These are phyloP conservation scores for Fusarium buharicum DNA, from an alignment of 2,329 filamentous ascomycete genomes.

Conservation along the genomic window DNA sequence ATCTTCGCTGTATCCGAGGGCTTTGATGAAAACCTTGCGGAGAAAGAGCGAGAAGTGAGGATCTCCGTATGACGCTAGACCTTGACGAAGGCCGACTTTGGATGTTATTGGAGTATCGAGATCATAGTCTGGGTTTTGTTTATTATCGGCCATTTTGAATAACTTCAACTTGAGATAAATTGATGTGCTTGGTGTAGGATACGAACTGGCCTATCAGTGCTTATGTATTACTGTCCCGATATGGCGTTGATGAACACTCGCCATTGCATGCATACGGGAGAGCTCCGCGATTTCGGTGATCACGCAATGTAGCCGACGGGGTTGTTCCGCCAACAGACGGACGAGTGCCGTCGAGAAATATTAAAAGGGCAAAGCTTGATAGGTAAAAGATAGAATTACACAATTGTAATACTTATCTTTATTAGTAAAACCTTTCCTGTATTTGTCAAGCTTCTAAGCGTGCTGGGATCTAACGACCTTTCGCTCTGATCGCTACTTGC, in stretches of 20 bases:
- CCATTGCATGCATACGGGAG: constrained; percentile 26
- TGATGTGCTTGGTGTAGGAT: background rate
- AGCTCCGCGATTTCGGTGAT: constrained; percentile 32
- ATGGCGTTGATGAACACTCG: constrained; percentile 24
- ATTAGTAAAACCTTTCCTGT: too few relatives aligned
- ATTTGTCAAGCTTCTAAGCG: too few relatives aligned
- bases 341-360: background rate
- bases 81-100: constrained; percentile 67
- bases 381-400: too few relatives aligned
- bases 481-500: too few relatives aligned
- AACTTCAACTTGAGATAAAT: background rate
- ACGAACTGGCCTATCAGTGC: constrained; percentile 33
- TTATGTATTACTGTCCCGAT: constrained; percentile 36
- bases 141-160: constrained; percentile 31
- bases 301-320: constrained; percentile 36
- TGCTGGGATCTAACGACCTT: too few relatives aligned
- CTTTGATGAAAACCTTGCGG: constrained; percentile 81
- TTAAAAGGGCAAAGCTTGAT: too few relatives aligned
- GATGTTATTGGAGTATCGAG: constrained; percentile 63
- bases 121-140: constrained; percentile 66
- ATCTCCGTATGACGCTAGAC: constrained; percentile 76
- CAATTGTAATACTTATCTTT: background rate
- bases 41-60: constrained; percentile 80
- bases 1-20: constrained; percentile 77
- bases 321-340: constrained; percentile 2